Evolutionary conservation across 1,284 basidiomycete genomes (phyloP).

Genomic region (Stygiomarasmius scandens): DNA sequence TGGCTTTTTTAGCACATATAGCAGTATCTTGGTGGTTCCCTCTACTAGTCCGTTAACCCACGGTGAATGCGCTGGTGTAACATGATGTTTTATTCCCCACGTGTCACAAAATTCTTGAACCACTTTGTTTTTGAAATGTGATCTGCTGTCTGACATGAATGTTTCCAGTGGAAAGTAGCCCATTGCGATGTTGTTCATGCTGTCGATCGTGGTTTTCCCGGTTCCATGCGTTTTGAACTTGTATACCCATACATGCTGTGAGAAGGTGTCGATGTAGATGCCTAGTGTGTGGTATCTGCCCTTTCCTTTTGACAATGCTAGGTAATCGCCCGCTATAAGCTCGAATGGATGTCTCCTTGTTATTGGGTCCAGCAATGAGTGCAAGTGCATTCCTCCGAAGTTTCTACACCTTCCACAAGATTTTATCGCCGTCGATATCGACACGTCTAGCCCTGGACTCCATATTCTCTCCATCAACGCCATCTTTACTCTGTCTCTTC

Average conservation of each 20-base stretch:
- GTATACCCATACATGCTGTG: slow-evolving; percentile 31
- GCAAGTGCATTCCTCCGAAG: slow-evolving; percentile 27
- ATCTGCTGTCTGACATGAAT: slow-evolving; percentile 42
- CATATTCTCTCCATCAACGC: slow-evolving; percentile 27
- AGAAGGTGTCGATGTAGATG: slow-evolving; percentile 29
- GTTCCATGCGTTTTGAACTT: slow-evolving; percentile 27
- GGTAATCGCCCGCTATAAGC: slow-evolving; percentile 35
- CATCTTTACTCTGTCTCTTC: slow-evolving; percentile 30
- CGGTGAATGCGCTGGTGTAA: slow-evolving; percentile 38
- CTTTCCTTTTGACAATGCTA: slow-evolving; percentile 34
- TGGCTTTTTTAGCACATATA: no score
- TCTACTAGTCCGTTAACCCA: no score
- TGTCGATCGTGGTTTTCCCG: slow-evolving; percentile 26
- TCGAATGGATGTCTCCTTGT: slow-evolving; percentile 38
- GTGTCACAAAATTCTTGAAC: slow-evolving; percentile 31
- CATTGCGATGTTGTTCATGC: slow-evolving; percentile 25
- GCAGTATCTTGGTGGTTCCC: no score
- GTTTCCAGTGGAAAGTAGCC: slow-evolving; percentile 28
- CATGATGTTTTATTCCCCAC: slow-evolving; percentile 23
- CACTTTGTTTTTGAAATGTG: slow-evolving; percentile 38
- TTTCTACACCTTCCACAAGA: slow-evolving; percentile 31
- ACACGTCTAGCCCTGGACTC: slow-evolving; percentile 31
- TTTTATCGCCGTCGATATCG: slow-evolving; percentile 29
- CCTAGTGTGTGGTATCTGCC: slow-evolving; percentile 32
- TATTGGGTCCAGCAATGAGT: slow-evolving; percentile 37